Conservation (phyloP, 371 early-diverging fungal genomes). For the Saksenaea oblongispora region DNA sequence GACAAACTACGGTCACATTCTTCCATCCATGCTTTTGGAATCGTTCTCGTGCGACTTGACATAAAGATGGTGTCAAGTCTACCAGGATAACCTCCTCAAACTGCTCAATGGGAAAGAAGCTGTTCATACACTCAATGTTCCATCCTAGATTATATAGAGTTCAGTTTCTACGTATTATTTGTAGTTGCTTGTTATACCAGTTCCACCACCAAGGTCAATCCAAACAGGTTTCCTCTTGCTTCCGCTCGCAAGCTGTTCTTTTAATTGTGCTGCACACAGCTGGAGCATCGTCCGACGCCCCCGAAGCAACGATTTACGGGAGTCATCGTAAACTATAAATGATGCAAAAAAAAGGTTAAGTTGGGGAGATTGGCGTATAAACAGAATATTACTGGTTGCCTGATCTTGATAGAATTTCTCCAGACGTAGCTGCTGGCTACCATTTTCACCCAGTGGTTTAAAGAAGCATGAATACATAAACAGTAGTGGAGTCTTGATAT, state of each 20-base stretch:
- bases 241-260: conserved; percentile 40
- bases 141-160: conserved; percentile 46
- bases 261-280: conserved; percentile 78
- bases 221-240: conserved; percentile 54
- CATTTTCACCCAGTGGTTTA: conserved; percentile 69
- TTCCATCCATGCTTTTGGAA: conserved; percentile 76
- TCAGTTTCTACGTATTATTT: neutral
- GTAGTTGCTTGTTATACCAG: conserved; percentile 49
- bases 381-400: conserved; percentile 56
- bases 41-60: conserved; percentile 76
- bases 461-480: conserved; percentile 78
- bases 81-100: conserved; percentile 83
- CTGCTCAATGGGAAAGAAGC: conserved; percentile 67
- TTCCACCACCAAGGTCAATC: conserved; percentile 88
- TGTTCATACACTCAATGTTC: conserved; percentile 87
- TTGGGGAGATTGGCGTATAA: neutral
- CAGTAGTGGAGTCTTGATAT: conserved; percentile 45
- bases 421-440: conserved; percentile 60
- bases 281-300: conserved; percentile 82
- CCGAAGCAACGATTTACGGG: conserved; percentile 66
- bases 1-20: conserved; percentile 79
- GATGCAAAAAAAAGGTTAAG: neutral
- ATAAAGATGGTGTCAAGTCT: conserved; percentile 82
- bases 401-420: conserved; percentile 80
- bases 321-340: conserved; percentile 60